These are phyloP conservation scores for Globisporangium nagaii DNA, from an alignment of 352 stramenopile genomes.

Conservation along the genomic window DNA sequence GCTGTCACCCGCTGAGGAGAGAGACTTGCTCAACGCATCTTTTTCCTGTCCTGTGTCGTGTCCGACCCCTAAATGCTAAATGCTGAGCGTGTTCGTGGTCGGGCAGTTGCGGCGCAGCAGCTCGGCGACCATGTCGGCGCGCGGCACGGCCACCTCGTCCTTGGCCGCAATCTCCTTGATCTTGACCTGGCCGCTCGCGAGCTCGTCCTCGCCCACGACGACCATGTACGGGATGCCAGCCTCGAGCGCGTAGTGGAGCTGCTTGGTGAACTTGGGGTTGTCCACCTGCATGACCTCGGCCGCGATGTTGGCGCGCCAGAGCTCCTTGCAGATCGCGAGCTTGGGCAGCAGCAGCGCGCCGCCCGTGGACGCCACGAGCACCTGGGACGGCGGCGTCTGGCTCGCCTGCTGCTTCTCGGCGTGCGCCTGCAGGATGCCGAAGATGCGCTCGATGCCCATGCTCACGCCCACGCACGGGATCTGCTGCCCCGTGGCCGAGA, in stretches of 20 bases:
- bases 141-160: constrained; percentile 83
- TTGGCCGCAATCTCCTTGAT: constrained; percentile 95
- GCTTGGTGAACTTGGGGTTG: constrained; percentile 97
- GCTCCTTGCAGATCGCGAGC: constrained; percentile 74
- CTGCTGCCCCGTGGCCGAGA: constrained; percentile 91
- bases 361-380: constrained; percentile 93
- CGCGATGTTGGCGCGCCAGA: constrained; percentile 90
- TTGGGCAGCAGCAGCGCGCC: constrained; percentile 52
- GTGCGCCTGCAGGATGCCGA: constrained; percentile 96
- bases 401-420: constrained; percentile 54
- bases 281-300: constrained; percentile 95
- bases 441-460: constrained; percentile 98
- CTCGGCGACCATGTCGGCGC: constrained; percentile 68
- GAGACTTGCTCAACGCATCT: too few relatives aligned
- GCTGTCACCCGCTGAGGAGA: too few relatives aligned
- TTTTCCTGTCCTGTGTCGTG: too few relatives aligned
- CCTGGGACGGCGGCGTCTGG: constrained; percentile 57
- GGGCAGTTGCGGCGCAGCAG: constrained; percentile 61
- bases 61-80: too few relatives aligned
- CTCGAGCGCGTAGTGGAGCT: constrained; percentile 95
- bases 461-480: constrained; percentile 98
- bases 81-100: constrained; percentile 64
- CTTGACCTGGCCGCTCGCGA: constrained; percentile 92
- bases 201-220: constrained; percentile 95
- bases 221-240: constrained; percentile 96